Percentiles rank a stretch among this genome's conserved stretches.
Conservation (phyloP, 2,329 filamentous ascomycete genomes). For the Trichoderma guizhouense region DNA sequence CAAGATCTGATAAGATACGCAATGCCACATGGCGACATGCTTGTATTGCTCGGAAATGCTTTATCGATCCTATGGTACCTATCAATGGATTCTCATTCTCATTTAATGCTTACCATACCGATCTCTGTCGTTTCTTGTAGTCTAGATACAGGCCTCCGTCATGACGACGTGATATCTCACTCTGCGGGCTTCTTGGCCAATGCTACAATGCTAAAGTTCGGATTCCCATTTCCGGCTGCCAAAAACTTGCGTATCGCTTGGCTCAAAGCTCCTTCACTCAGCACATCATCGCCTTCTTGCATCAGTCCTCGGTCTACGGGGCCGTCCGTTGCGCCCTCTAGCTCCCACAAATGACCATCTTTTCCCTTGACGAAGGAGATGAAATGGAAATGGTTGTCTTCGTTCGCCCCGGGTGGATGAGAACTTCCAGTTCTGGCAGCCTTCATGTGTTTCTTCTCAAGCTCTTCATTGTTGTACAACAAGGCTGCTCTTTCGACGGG, state of each 20-base stretch:
- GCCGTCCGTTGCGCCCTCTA: constrained; percentile 72
- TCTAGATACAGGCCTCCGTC: background rate
- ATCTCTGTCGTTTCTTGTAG: background rate
- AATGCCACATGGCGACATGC: background rate
- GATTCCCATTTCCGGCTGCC: constrained; percentile 33
- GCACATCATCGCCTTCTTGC: constrained; percentile 55
- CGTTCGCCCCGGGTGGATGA: constrained; percentile 57
- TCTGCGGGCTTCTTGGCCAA: constrained; percentile 26
- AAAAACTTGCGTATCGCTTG: constrained; percentile 50
- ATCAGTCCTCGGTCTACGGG: constrained; percentile 64
- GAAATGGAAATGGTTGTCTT: constrained; percentile 68
- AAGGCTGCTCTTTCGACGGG: constrained; percentile 62
- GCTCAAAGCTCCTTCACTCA: constrained; percentile 66
- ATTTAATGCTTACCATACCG: background rate
- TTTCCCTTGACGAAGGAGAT: constrained; percentile 73
- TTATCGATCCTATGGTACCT: background rate
- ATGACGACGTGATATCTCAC: background rate
- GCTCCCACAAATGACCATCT: constrained; percentile 68
- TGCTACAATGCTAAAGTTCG: constrained; percentile 41
- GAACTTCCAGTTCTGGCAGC: constrained; percentile 69
- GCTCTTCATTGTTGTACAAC: constrained; percentile 64
- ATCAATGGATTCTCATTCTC: too few species aligned
- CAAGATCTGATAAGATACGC: constrained; percentile 4
- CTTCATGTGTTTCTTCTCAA: constrained; percentile 70
- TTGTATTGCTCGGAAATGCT: background rate